These are phyloP conservation scores for Malus hybrid DNA, from an alignment of 331 rosid genomes.

Conservation along the genomic window DNA sequence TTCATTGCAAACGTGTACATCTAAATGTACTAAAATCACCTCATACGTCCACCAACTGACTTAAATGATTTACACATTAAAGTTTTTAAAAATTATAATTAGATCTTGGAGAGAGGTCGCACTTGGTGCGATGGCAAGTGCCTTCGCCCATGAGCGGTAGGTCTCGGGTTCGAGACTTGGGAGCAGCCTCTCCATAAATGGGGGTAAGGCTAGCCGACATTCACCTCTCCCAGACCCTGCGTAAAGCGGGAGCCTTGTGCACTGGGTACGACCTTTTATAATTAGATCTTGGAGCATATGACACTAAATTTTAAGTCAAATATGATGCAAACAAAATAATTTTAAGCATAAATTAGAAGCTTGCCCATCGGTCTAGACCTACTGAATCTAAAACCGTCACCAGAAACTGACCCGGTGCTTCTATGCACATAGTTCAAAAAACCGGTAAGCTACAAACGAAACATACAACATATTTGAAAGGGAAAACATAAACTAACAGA, in stretches of 20 bases:
- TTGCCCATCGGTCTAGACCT: neutral
- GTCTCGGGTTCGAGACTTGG: no score
- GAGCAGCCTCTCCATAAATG: no score
- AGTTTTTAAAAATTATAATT: neutral
- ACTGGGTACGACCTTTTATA: no score
- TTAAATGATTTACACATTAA: neutral
- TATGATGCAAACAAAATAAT: no score
- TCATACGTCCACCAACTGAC: neutral
- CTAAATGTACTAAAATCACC: neutral
- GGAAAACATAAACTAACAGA: neutral
- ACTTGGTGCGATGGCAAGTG: no score
- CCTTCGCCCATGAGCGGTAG: no score
- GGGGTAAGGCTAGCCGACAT: no score
- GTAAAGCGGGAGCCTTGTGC: no score
- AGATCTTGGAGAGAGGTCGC: neutral
- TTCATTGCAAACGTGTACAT: neutral
- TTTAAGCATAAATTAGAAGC: no score
- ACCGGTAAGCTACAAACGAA: neutral
- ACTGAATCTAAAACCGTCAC: neutral
- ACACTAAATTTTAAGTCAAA: neutral
- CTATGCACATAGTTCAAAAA: neutral
- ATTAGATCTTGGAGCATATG: neutral
- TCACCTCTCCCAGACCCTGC: no score
- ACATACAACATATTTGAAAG: neutral
- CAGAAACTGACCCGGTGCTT: neutral